Evolutionary conservation across 2,329 filamentous ascomycete species (phyloP).

Genomic region (Diatrype stigma): DNA sequence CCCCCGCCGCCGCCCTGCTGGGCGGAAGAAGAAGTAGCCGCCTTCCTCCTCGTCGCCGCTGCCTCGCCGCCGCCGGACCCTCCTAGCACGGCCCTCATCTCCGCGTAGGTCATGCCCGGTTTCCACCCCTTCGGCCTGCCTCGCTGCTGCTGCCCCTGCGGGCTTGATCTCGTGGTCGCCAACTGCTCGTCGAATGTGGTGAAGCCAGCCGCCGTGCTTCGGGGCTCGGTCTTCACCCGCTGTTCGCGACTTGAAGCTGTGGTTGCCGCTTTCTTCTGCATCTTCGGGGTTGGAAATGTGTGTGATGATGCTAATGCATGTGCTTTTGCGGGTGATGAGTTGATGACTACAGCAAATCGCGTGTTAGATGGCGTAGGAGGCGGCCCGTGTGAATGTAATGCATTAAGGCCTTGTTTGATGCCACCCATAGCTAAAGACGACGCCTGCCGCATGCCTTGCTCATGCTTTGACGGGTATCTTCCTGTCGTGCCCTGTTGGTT

Average conservation of each 20-base stretch:
- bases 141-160: slow-evolving; percentile 14
- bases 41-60: slow-evolving; percentile 6
- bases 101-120: slow-evolving; percentile 27
- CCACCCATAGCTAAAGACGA: background rate
- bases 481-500: background rate
- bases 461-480: background rate
- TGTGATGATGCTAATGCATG: slow-evolving; percentile 13
- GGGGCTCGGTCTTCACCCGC: no score
- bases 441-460: background rate
- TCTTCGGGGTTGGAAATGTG: slow-evolving; percentile 8
- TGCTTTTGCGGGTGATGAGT: slow-evolving; percentile 12
- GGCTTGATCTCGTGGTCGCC: slow-evolving; percentile 2
- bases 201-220: background rate
- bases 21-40: background rate
- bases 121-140: slow-evolving; percentile 49
- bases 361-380: slow-evolving; percentile 2
- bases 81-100: slow-evolving; percentile 20
- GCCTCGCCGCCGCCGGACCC: background rate
- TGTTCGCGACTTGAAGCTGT: background rate
- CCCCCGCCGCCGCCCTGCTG: background rate
- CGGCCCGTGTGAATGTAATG: background rate
- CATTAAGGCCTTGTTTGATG: background rate
- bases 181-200: slow-evolving; percentile 2
- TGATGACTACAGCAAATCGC: slow-evolving; percentile 23
- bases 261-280: background rate